Evolutionary conservation across 2,329 filamentous ascomycete genomes (phyloP).

Genomic region (Penicillium decumbens): DNA sequence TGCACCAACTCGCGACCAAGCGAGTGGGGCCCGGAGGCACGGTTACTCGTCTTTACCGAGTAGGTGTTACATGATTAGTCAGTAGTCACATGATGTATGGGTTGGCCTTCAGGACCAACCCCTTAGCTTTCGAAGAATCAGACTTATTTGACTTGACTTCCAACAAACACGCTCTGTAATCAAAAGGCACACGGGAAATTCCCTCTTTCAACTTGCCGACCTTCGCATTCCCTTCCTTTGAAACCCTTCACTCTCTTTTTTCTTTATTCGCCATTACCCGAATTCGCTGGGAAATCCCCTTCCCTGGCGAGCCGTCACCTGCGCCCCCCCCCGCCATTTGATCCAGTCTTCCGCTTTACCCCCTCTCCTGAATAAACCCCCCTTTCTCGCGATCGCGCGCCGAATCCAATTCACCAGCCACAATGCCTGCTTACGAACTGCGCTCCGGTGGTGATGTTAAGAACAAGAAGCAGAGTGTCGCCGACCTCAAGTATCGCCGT

Average conservation of each 20-base stretch:
- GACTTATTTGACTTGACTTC: too few species aligned
- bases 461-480: slow-evolving; percentile 99
- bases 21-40: too few species aligned
- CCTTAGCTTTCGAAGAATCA: too few species aligned
- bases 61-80: too few species aligned
- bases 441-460: slow-evolving; percentile 61
- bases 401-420: slow-evolving; percentile 18
- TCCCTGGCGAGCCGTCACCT: slow-evolving; percentile 5
- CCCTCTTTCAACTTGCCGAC: slow-evolving; percentile 18
- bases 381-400: slow-evolving; percentile 16
- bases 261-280: slow-evolving; percentile 14
- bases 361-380: slow-evolving; percentile 5
- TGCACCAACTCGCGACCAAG: too few species aligned
- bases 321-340: slow-evolving; percentile 5
- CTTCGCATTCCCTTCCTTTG: slow-evolving; percentile 16
- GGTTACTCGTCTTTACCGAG: too few species aligned
- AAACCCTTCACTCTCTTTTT: slow-evolving; percentile 10
- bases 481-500: slow-evolving; percentile 91
- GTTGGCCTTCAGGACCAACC: too few species aligned
- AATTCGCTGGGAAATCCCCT: slow-evolving; percentile 3
- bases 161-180: too few species aligned
- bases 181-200: slow-evolving; percentile 6
- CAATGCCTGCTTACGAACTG: slow-evolving; percentile 62
- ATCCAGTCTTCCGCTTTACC: background rate
- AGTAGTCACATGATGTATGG: too few species aligned